phyloP scores from a whole-genome alignment of 2,329 filamentous ascomycete genomes.

The Cyclaneusma minus region DNA sequence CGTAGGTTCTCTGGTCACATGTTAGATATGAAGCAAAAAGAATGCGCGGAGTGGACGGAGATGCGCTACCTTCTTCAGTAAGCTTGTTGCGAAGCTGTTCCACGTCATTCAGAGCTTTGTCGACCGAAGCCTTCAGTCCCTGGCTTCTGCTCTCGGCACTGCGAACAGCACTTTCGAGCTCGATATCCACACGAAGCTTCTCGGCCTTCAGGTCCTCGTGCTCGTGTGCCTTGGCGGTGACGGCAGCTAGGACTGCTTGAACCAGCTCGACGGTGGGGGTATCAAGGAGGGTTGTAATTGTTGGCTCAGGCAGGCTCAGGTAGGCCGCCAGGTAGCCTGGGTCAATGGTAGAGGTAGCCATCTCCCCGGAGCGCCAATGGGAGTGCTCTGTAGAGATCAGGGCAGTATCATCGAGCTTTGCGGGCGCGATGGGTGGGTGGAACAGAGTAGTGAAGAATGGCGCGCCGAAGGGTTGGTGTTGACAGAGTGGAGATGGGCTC shows the following conservation, averaged over 20 bases:
- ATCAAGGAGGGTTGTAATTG: slow-evolving; percentile 43
- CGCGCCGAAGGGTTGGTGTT: too few relatives aligned
- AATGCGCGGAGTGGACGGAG: slow-evolving; percentile 1
- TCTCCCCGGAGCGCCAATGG: slow-evolving; percentile 15
- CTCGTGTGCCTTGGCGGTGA: slow-evolving; percentile 68
- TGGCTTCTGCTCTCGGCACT: slow-evolving; percentile 71
- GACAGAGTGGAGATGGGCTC: too few relatives aligned
- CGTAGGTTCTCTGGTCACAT: slow-evolving; percentile 53
- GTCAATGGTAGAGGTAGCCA: slow-evolving; percentile 50
- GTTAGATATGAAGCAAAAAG: slow-evolving; percentile 7
- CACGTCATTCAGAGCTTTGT: slow-evolving; percentile 71
- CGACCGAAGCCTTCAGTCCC: slow-evolving; percentile 63
- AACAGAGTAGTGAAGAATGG: too few relatives aligned
- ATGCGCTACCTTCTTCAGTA: slow-evolving; percentile 57
- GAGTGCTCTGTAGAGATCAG: neutral
- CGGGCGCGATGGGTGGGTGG: neutral
- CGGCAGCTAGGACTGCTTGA: slow-evolving; percentile 53
- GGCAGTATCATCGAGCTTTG: neutral
- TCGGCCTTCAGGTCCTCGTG: slow-evolving; percentile 70
- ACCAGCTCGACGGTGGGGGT: slow-evolving; percentile 68
- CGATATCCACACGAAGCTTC: slow-evolving; percentile 79
- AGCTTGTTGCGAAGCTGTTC: slow-evolving; percentile 70
- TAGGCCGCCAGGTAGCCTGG: slow-evolving; percentile 59
- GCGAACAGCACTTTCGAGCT: slow-evolving; percentile 80
- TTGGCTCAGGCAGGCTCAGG: slow-evolving; percentile 50